Evolutionary conservation across 805 yeast species (phyloP).

Genomic region (Candida wancherniae): DNA sequence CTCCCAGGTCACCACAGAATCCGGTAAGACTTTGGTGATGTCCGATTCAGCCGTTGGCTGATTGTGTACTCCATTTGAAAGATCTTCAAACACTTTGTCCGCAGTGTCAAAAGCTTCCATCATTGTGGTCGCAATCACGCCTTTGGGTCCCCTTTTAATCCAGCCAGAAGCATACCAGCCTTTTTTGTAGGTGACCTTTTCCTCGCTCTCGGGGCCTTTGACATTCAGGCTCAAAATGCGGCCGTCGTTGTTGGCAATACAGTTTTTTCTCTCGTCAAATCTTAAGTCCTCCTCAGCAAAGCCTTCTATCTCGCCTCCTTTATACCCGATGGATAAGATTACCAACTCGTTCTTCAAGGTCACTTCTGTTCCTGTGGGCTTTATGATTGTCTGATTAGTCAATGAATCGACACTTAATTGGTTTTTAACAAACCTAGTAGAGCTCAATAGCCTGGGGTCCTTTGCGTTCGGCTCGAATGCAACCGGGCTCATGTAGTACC

Average conservation of each 20-base stretch:
- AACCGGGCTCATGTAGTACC: constrained; percentile 64
- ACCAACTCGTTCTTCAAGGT: constrained; percentile 55
- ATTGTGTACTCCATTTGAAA: constrained; percentile 26
- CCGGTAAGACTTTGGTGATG: constrained; percentile 9
- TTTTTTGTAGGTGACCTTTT: constrained; percentile 22
- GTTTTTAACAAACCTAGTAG: constrained; percentile 49
- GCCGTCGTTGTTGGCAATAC: constrained; percentile 32
- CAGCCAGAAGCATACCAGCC: constrained; percentile 85
- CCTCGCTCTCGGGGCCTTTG: constrained; percentile 12
- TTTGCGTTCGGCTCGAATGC: constrained; percentile 39
- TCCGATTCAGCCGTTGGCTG: constrained; percentile 15
- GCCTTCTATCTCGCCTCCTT: constrained; percentile 60
- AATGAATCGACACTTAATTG: constrained; percentile 36
- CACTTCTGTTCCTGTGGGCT: constrained; percentile 31
- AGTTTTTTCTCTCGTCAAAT: constrained; percentile 23
- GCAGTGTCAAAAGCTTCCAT: constrained; percentile 76
- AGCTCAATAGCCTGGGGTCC: constrained; percentile 35
- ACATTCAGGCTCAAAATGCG: constrained; percentile 20
- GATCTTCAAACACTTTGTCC: constrained; percentile 56
- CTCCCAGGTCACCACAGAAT: constrained; percentile 48
- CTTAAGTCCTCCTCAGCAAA: constrained; percentile 38
- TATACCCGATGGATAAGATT: constrained; percentile 80
- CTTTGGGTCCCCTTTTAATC: constrained; percentile 82
- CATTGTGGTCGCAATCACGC: constrained; percentile 90
- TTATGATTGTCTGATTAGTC: constrained; percentile 20